A percentile compares a stretch with the other conserved stretches of the same genome.
phyloP scores from a whole-genome alignment of 2,329 filamentous ascomycete genomes.

The Trichophyton benhamiae region DNA sequence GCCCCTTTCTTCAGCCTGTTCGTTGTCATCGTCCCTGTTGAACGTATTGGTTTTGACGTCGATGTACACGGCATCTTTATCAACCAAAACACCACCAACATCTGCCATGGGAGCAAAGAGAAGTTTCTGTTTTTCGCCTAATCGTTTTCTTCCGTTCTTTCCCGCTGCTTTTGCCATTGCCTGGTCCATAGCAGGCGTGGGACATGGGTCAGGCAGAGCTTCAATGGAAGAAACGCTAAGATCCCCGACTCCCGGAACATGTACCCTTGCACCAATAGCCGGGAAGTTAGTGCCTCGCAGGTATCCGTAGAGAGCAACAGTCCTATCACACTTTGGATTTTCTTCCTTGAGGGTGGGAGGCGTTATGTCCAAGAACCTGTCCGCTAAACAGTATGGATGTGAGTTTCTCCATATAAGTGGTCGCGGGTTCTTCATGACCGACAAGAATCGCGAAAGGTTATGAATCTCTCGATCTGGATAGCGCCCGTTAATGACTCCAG shows the following conservation, averaged over 20 bases:
- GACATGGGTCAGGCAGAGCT: constrained; percentile 82
- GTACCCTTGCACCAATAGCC: constrained; percentile 70
- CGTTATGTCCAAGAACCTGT: constrained; percentile 90
- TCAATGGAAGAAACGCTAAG: constrained; percentile 74
- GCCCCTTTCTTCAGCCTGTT: constrained; percentile 59
- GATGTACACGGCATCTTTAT: constrained; percentile 93
- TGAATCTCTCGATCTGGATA: constrained; percentile 95
- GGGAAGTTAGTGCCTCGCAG: constrained; percentile 89
- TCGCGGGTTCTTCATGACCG: constrained; percentile 97
- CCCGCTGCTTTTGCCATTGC: constrained; percentile 72
- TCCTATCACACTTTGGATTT: constrained; percentile 78
- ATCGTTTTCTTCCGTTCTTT: constrained; percentile 62
- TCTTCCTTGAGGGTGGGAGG: constrained; percentile 85
- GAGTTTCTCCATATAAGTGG: constrained; percentile 95
- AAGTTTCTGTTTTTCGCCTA: constrained; percentile 95
- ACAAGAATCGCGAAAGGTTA: constrained; percentile 87
- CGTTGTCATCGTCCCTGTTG: constrained; percentile 47
- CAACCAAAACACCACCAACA: constrained; percentile 86
- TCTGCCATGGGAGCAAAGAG: constrained; percentile 97
- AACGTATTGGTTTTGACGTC: constrained; percentile 63
- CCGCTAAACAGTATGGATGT: constrained; percentile 85
- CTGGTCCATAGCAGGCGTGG: constrained; percentile 82
- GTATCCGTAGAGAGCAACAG: constrained; percentile 84
- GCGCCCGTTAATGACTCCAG: constrained; percentile 87
- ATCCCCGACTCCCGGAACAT: constrained; percentile 86